Conservation (phyloP, 2,329 filamentous ascomycete species). For the Arthroderma sp. region DNA sequence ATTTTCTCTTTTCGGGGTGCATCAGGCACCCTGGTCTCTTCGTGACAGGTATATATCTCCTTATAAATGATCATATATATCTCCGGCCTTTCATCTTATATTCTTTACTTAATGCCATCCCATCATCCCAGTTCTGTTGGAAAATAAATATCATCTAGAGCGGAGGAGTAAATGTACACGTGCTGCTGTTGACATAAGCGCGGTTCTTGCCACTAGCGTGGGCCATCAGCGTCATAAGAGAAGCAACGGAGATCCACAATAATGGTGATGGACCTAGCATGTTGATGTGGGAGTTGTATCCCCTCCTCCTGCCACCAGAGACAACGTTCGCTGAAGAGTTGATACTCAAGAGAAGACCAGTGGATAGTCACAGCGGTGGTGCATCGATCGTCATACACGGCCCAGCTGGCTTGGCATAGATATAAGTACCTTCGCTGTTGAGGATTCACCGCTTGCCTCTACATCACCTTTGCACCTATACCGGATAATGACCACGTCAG, state of each 20-base stretch:
- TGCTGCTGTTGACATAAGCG: not conserved
- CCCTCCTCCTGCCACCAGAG: not conserved
- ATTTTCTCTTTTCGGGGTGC: not conserved
- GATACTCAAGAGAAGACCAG: not conserved
- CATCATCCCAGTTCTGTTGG: too few relatives aligned
- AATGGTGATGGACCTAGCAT: not conserved
- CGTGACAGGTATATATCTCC: too few relatives aligned
- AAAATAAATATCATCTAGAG: too few relatives aligned
- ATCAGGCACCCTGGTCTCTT: not conserved
- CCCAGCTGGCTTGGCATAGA: not conserved
- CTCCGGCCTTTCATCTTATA: not conserved
- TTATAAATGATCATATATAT: too few relatives aligned
- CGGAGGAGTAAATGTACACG: not conserved
- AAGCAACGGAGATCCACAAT: not conserved
- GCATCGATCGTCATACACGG: not conserved
- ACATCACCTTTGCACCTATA: not conserved
- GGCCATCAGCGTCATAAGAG: not conserved
- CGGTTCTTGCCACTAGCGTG: not conserved
- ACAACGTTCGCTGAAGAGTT: not conserved
- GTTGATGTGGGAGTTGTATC: not conserved
- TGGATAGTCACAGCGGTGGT: not conserved
- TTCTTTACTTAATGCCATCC: too few relatives aligned
- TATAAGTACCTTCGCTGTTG: not conserved
- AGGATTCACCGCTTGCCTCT: not conserved
- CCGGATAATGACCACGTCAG: constrained; percentile 12